phyloP scores from a whole-genome alignment of 139 green algal species.

The Coelastrella sp. region DNA sequence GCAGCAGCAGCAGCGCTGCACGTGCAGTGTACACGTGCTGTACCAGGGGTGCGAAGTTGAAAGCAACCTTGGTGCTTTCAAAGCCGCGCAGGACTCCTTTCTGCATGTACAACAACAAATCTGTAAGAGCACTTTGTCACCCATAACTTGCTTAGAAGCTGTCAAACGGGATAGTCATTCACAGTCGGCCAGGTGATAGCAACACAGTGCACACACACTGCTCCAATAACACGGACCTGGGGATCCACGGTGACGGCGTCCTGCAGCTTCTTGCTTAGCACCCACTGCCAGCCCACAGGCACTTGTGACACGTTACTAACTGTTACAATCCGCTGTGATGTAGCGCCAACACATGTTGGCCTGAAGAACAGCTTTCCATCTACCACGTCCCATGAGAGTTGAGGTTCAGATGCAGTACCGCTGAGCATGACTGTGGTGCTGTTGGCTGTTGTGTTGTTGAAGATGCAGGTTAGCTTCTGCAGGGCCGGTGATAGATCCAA shows the following conservation, averaged over 20 bases:
- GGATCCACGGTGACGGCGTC: constrained; percentile 56
- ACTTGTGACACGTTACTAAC: constrained; percentile 73
- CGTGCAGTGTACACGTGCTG: constrained; percentile 55
- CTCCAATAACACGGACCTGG: neutral
- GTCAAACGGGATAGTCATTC: too few species aligned
- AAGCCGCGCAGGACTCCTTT: constrained; percentile 68
- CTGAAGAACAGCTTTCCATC: constrained; percentile 65
- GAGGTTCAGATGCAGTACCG: constrained; percentile 58
- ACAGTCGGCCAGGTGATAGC: neutral
- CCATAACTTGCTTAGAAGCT: too few species aligned
- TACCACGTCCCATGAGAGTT: constrained; percentile 52
- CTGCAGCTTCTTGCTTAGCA: constrained; percentile 58
- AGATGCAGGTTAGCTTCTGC: constrained; percentile 41
- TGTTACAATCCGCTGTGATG: constrained; percentile 57
- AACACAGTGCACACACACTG: neutral
- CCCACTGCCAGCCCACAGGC: constrained; percentile 64
- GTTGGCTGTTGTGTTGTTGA: constrained; percentile 60
- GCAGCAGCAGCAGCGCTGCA: constrained; percentile 31
- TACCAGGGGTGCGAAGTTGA: constrained; percentile 65
- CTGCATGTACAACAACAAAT: constrained; percentile 21
- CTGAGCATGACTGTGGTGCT: constrained; percentile 50
- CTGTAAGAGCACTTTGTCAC: too few species aligned
- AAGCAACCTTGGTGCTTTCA: constrained; percentile 60
- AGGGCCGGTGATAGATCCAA: neutral
- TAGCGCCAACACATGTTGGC: constrained; percentile 81